Percentiles rank a stretch among this genome's conserved stretches.
These are phyloP conservation scores for Sophora flavescens DNA, from an alignment of 306 rosid species.

Conservation along the genomic window DNA sequence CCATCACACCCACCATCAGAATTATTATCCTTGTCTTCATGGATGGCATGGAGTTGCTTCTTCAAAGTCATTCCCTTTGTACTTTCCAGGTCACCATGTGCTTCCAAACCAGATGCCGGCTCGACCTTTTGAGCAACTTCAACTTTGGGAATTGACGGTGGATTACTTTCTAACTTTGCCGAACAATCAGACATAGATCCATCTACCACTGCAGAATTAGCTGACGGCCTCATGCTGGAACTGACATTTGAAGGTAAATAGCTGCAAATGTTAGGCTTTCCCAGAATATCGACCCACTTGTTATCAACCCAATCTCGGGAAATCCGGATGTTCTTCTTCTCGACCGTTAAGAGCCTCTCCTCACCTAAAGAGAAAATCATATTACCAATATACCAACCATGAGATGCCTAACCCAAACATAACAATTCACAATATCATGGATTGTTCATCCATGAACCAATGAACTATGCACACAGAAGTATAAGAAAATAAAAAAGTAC, in stretches of 20 bases:
- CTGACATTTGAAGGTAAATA: conserved; percentile 51
- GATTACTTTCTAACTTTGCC: conserved; percentile 42
- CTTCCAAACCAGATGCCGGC: conserved; percentile 46
- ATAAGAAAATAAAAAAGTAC: not conserved
- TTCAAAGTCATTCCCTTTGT: conserved; percentile 39
- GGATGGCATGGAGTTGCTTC: conserved; percentile 49
- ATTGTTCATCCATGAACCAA: conserved; percentile 35
- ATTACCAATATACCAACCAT: conserved; percentile 47
- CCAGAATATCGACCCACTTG: conserved; percentile 67
- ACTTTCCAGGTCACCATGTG: conserved; percentile 45
- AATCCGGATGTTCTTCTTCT: conserved; percentile 60
- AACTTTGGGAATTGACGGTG: conserved; percentile 31
- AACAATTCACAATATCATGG: conserved; percentile 40
- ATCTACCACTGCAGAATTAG: conserved; percentile 43
- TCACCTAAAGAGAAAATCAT: conserved; percentile 65
- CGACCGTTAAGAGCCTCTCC: conserved; percentile 54
- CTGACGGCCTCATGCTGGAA: conserved; percentile 41
- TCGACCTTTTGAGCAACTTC: conserved; percentile 54
- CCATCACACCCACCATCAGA: conserved; percentile 30
- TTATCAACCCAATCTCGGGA: conserved; percentile 74
- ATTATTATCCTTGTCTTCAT: conserved; percentile 47
- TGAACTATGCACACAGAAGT: conserved; percentile 20
- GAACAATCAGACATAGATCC: conserved; percentile 43
- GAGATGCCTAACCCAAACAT: conserved; percentile 24
- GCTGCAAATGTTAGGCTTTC: conserved; percentile 61